These are phyloP conservation scores for Kazachstania kunashirensis DNA, from an alignment of 805 yeast genomes.

Conservation along the genomic window DNA sequence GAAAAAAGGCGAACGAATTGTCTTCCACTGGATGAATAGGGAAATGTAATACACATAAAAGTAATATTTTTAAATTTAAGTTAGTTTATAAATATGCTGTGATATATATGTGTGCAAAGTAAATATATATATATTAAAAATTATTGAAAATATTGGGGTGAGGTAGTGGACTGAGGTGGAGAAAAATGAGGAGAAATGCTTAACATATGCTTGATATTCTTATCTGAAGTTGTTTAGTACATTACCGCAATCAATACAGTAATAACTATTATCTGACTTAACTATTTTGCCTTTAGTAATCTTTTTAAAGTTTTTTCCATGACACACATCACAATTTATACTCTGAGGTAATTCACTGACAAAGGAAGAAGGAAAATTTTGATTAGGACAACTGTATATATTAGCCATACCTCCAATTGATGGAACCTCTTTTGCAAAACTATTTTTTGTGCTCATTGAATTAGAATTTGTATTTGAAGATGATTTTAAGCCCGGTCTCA, in stretches of 20 bases:
- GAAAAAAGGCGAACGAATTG: too few species aligned
- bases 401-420: neutral
- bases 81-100: too few species aligned
- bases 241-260: constrained; percentile 13
- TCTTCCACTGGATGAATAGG: too few species aligned
- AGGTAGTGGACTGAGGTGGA: too few species aligned
- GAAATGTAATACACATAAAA: too few species aligned
- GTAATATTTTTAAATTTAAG: too few species aligned
- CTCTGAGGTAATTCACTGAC: constrained; percentile 1
- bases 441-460: neutral
- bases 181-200: too few species aligned
- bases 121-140: too few species aligned
- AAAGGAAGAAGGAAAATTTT: neutral
- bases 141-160: too few species aligned
- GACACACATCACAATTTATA: constrained; percentile 10
- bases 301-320: constrained; percentile 8
- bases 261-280: constrained; percentile 5
- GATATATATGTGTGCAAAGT: too few species aligned
- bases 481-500: neutral
- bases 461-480: constrained; percentile 1
- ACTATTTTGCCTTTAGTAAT: constrained; percentile 4
- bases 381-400: neutral
- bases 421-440: neutral
- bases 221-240: constrained; percentile 13
- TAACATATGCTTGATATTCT: too few species aligned